Percentiles rank a stretch among this genome's conserved stretches.
Evolutionary conservation across 1,284 basidiomycete species (phyloP).

Genomic region (Moesziomyces sp.): DNA sequence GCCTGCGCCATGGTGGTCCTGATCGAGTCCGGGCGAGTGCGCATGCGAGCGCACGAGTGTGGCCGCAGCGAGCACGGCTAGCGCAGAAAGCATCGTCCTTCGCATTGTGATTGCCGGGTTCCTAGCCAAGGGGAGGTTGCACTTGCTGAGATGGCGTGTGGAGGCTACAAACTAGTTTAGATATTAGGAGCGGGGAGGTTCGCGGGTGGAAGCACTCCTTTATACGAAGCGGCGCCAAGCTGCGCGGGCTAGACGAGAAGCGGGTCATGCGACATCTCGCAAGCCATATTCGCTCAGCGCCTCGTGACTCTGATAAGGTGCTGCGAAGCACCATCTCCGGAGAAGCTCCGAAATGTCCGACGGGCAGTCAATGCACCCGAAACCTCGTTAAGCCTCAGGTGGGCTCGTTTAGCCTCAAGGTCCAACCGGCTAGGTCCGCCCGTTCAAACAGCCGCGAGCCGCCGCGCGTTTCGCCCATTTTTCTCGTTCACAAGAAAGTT

Average conservation of each 20-base stretch:
- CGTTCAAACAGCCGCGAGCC: constrained; percentile 25
- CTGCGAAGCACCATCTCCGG: not conserved
- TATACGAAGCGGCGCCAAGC: not conserved
- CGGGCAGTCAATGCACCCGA: not conserved
- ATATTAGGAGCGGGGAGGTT: too few species aligned
- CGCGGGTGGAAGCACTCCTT: not conserved
- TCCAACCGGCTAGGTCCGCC: not conserved
- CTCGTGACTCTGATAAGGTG: not conserved
- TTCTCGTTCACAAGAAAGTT: too few species aligned
- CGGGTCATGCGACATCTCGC: not conserved
- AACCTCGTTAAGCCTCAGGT: constrained; percentile 1
- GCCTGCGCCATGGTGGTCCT: constrained; percentile 43
- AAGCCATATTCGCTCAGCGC: not conserved
- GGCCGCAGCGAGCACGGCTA: constrained; percentile 6
- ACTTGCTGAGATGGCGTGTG: not conserved
- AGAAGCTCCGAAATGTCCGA: too few species aligned
- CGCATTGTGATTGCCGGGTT: constrained; percentile 10
- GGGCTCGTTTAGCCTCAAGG: not conserved
- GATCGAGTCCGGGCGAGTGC: constrained; percentile 28
- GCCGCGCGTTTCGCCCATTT: constrained; percentile 8
- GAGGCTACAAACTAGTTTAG: too few species aligned
- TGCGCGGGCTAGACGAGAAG: not conserved
- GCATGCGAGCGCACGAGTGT: constrained; percentile 16
- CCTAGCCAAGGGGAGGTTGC: not conserved
- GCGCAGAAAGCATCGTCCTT: constrained; percentile 1